phyloP scores from a whole-genome alignment of 768 basidiomycete genomes.

The Serendipita sp. region DNA sequence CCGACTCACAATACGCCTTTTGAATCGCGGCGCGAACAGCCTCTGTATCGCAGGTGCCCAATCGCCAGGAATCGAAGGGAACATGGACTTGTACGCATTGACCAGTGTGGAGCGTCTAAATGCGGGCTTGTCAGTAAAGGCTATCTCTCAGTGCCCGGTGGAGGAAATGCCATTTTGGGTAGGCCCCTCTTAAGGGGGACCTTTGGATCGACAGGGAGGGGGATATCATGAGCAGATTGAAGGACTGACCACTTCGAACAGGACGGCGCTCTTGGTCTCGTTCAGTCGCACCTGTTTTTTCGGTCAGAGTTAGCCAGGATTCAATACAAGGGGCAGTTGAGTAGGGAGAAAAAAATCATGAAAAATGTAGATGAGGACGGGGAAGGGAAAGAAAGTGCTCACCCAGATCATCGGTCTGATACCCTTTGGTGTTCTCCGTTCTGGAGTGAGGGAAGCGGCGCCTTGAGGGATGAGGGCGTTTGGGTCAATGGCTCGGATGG shows the following conservation, averaged over 20 bases:
- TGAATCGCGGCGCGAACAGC: constrained; percentile 5
- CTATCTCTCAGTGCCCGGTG: background rate
- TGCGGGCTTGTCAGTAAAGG: background rate
- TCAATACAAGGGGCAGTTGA: background rate
- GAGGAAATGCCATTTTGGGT: background rate
- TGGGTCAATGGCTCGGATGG: constrained; percentile 4
- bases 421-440: background rate
- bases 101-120: constrained; percentile 2
- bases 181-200: background rate
- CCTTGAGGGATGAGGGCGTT: background rate
- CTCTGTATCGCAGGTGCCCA: background rate
- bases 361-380: background rate
- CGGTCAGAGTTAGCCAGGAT: background rate
- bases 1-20: constrained; percentile 3
- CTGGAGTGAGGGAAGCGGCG: background rate
- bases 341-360: background rate
- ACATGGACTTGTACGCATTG: constrained; percentile 6
- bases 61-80: background rate
- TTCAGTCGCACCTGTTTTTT: constrained; percentile 3
- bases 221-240: background rate
- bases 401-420: constrained; percentile 6
- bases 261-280: constrained; percentile 4
- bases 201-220: background rate
- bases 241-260: constrained; percentile 2
- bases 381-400: background rate